Evolutionary conservation across 78 protist species (phyloP).

Genomic region (Cavenderia fasciculata): DNA sequence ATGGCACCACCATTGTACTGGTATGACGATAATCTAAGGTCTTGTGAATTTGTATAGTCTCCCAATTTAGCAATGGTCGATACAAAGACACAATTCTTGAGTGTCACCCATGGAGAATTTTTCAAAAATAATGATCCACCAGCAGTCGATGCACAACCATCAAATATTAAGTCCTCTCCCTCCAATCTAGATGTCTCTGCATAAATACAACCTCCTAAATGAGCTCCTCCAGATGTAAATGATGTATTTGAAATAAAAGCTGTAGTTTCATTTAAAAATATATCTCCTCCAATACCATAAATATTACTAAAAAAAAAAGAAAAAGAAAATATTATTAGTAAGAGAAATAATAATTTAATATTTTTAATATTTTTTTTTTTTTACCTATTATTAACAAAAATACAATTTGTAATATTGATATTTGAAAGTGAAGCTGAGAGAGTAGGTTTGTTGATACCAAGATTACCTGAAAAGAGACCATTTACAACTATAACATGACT

Average conservation of each 20-base stretch:
- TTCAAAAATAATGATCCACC: constrained; percentile 11
- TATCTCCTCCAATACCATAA: background rate
- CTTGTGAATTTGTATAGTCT: background rate
- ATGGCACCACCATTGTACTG: constrained; percentile 14
- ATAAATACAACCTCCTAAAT: constrained; percentile 7
- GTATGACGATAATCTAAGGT: background rate
- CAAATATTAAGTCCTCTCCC: background rate
- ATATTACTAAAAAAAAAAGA: too few species aligned
- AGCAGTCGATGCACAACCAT: background rate
- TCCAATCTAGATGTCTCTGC: background rate
- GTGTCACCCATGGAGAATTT: background rate
- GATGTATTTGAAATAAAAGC: background rate
- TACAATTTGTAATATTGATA: background rate
- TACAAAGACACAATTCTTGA: background rate
- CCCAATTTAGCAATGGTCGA: background rate
- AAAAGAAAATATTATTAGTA: too few species aligned
- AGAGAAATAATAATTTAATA: too few species aligned
- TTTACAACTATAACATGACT: background rate
- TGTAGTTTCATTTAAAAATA: background rate
- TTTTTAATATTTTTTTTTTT: too few species aligned
- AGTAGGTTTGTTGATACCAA: background rate
- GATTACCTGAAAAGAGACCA: background rate
- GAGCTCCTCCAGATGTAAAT: background rate
- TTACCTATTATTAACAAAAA: background rate
- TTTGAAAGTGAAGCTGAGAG: background rate